Base-by-base conservation (phyloP, 768 basidiomycete genomes). In the Saitozyma podzolica region DNA sequence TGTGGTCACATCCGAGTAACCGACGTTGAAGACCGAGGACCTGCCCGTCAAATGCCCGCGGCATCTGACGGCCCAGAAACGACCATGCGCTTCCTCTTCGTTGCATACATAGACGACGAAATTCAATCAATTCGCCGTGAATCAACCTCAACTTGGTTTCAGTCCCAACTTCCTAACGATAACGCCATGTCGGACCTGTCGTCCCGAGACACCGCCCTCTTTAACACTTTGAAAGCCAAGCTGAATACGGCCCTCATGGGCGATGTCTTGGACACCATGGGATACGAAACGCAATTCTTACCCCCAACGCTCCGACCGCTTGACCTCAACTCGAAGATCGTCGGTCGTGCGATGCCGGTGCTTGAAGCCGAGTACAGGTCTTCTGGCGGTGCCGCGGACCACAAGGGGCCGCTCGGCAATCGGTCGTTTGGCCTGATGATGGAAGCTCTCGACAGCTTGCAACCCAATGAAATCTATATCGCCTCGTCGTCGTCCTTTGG, bases 341-440 rank as follows among this genome's bases (percentile, higher is more conserved):
- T 39, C 20, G 53, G 53, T 5, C 17, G 53, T 9, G 53, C 53
- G 9, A 54, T 54, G 53, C 17, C 53, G 20, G 53, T 54, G 10
- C 20, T 37, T n/a, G 53, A 54, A n/a, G 39, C 19, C 20, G 53
- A 54, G n/a, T 54, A 37, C 14, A n/a, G 19, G 19, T 54, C 53
- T 8, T 11, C 49, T 50, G 9, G 9, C n/a, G 19, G 6, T 9
- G 19, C 29, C 7, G 40, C 19, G 19, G 53, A 54, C 39, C 16
- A 54, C 39, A 3, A 39, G 10, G 20, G 53, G n/a, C 53, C 53
- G 9, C 53, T 54, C n/a, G 53, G 19, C 10, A 8, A 17, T 54
- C 40, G n/a, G 6, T n/a, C 53, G n/a, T 54, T 54, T 39, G 53
- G 53, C 9, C 53, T 37, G 7, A 54, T 54, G 53, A 54, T 54